Conservation (phyloP, 257 asterid genomes). For the Jasminum sambac region DNA sequence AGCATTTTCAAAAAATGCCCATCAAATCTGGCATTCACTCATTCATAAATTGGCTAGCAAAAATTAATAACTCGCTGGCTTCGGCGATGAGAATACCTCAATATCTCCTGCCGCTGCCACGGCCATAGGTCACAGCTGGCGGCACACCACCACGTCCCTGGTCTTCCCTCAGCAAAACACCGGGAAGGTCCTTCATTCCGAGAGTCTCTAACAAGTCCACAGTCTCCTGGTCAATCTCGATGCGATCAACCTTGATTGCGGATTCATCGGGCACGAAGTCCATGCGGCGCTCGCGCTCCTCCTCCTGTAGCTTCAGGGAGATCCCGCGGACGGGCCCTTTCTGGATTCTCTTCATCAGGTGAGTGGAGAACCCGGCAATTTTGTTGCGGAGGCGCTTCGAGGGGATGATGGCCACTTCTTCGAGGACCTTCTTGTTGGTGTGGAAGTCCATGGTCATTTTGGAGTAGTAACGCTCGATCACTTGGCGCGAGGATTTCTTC, state of each 20-base stretch:
- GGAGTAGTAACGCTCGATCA: conserved; percentile 26
- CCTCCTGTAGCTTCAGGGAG: conserved; percentile 29
- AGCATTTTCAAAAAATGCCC: background rate
- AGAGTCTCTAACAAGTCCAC: conserved; percentile 20
- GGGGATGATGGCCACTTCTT: conserved; percentile 27
- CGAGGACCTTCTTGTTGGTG: conserved; percentile 28
- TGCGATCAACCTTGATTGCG: conserved; percentile 17
- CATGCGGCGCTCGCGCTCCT: conserved; percentile 26
- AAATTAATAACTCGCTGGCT: background rate
- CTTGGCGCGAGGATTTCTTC: conserved; percentile 29
- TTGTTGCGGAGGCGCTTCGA: conserved; percentile 30
- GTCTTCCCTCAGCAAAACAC: conserved; percentile 21
- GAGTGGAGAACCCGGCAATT: conserved; percentile 28
- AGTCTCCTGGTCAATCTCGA: conserved; percentile 26
- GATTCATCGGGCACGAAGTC: conserved; percentile 26
- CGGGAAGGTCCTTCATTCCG: conserved; percentile 26
- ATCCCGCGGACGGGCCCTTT: conserved; percentile 26
- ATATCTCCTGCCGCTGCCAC: conserved; percentile 19
- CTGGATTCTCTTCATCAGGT: conserved; percentile 27
- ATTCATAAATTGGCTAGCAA: background rate
- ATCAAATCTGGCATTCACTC: background rate
- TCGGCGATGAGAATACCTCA: background rate
- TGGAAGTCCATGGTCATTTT: conserved; percentile 25
- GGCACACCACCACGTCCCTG: background rate
- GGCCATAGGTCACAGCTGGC: conserved; percentile 8